These are phyloP conservation scores for Solanum chmielewskii DNA, from an alignment of 257 asterid genomes.

Conservation along the genomic window DNA sequence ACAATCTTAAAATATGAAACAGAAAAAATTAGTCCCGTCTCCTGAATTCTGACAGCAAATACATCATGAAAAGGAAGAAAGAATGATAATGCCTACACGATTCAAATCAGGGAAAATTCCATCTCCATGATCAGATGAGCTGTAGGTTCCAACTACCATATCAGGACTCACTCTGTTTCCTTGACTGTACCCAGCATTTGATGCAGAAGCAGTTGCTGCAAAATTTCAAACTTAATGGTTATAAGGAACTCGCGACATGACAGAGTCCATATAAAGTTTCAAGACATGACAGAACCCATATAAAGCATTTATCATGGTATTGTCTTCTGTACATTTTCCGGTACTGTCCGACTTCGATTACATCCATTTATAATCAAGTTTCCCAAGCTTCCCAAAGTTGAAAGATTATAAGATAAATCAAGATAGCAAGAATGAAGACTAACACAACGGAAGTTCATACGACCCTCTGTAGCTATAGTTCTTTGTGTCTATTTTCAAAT, in stretches of 20 bases:
- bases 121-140: conserved; percentile 74
- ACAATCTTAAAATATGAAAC: conserved; percentile 35
- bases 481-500: background rate
- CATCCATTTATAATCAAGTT: background rate
- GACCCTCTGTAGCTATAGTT: background rate
- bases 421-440: background rate
- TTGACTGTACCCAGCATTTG: background rate
- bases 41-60: background rate
- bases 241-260: background rate
- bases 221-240: background rate
- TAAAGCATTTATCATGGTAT: background rate
- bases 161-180: conserved; percentile 29
- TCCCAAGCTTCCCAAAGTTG: background rate
- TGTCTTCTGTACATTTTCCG: background rate
- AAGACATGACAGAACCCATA: background rate
- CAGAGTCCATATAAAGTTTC: background rate
- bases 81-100: conserved; percentile 38
- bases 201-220: background rate
- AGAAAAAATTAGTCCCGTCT: background rate
- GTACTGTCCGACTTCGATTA: background rate
- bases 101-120: conserved; percentile 68
- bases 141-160: conserved; percentile 73
- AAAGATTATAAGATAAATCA: background rate
- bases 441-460: background rate
- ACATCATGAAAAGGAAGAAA: background rate